Base-by-base conservation (phyloP, 1,284 basidiomycete genomes). In the Ustilago shanxiensis region DNA sequence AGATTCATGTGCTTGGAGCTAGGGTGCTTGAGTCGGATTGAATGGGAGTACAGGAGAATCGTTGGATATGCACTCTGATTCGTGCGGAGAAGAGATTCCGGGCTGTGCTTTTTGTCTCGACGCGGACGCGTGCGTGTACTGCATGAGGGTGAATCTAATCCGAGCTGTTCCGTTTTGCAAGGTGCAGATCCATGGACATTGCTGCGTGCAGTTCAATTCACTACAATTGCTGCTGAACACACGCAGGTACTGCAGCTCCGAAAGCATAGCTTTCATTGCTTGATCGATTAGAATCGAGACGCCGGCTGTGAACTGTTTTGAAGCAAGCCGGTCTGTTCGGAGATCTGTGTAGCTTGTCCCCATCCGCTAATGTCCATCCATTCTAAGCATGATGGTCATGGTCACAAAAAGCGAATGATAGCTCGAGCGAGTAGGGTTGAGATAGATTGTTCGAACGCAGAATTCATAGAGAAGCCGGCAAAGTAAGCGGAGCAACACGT, bases 241-340 rank as follows among this genome's bases (percentile, higher is more conserved):
- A 44, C 41, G 41, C 18, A n/a, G 18, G 41, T 44, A 44, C 20
- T 20, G 41, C 41, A 20, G 41, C 41, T 14, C 31, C 31, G 31
- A 33, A 33, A 33, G 31, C 31, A 33, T 11, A 33, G 31, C 35
- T 8, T 16, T 22, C 3, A 18, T 41, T 33, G 41, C 22, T 58
- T 58, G 56, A 58, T 58, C 56, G 56, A 58, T 58, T 58, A 58
- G 56, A 7, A 33, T 57, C 41, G 51, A 26, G 13, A 18, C 39
- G 8, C 39, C 39, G 39, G 18, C 5, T 41, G 39, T 20, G 16
- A 41, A 5, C 31, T 33, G 31, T 11, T 11, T 33, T 11, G 5
- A 5, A 7, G 31, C 31, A 7, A 5, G 11, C 7, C 31, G 31
- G 31, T 33, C 31, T 33, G 31, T 33, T 11, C 31, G 31, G 31